phyloP scores from a whole-genome alignment of 176 grass and related monocot genomes.

The Musa schizocarpa region DNA sequence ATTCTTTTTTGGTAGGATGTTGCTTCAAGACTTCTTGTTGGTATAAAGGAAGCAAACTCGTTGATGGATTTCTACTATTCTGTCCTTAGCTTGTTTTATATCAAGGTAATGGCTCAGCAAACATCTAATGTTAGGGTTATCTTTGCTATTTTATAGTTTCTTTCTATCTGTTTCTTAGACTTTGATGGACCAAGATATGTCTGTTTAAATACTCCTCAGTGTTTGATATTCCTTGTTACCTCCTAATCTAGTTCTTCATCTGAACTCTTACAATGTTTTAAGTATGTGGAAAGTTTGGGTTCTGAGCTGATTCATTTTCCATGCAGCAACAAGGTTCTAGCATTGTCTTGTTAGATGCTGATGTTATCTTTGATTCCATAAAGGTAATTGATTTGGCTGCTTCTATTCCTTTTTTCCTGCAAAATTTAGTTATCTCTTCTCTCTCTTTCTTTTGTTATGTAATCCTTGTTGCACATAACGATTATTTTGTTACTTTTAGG shows the following conservation, averaged over 20 bases:
- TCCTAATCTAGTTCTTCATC: neutral
- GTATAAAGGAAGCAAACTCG: conserved; percentile 63
- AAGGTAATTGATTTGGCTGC: conserved; percentile 36
- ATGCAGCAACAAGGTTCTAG: conserved; percentile 60
- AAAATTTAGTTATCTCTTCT: conserved; percentile 1
- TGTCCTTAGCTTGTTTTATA: conserved; percentile 48
- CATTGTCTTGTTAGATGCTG: conserved; percentile 45
- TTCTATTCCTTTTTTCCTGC: neutral
- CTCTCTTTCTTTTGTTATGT: neutral
- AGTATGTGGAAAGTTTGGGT: neutral
- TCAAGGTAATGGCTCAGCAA: conserved; percentile 42
- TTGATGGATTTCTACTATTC: conserved; percentile 78
- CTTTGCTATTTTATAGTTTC: neutral
- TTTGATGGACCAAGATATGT: no score
- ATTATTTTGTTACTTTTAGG: conserved; percentile 32
- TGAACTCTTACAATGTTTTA: neutral
- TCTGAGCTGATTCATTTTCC: neutral
- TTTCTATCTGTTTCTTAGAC: no score
- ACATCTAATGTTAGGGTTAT: neutral
- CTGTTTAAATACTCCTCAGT: no score
- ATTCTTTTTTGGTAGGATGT: conserved; percentile 41
- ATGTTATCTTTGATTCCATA: conserved; percentile 77
- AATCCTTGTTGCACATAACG: neutral
- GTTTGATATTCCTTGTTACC: neutral
- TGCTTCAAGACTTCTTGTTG: conserved; percentile 39